Evolutionary conservation across 352 stramenopile genomes (phyloP).

Genomic region (Phytophthora pinifolia): DNA sequence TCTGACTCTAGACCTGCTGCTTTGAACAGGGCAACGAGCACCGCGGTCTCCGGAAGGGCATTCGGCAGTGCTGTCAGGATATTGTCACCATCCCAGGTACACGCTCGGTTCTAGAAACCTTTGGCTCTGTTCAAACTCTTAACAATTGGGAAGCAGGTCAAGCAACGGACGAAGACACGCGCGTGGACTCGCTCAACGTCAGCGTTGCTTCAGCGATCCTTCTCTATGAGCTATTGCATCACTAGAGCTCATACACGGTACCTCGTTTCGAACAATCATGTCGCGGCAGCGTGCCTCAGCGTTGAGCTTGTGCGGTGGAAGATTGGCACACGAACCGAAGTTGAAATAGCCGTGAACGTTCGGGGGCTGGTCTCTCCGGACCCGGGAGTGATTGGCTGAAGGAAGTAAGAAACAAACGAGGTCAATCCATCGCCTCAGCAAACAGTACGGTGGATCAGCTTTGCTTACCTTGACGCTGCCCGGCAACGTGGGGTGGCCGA

Average conservation of each 20-base stretch:
- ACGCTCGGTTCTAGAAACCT: neutral
- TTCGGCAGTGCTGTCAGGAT: slow-evolving; percentile 71
- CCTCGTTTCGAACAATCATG: slow-evolving; percentile 2
- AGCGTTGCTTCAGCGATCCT: slow-evolving; percentile 77
- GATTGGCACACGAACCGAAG: slow-evolving; percentile 29
- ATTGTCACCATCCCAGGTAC: slow-evolving; percentile 74
- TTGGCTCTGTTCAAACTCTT: slow-evolving; percentile 4
- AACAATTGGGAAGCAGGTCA: slow-evolving; percentile 29
- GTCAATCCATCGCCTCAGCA: slow-evolving; percentile 8
- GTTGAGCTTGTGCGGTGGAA: slow-evolving; percentile 51
- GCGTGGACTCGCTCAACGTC: slow-evolving; percentile 82
- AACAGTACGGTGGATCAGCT: neutral
- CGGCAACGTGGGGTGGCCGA: slow-evolving; percentile 34
- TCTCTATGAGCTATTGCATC: slow-evolving; percentile 76
- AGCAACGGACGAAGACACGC: slow-evolving; percentile 57
- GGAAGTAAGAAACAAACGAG: slow-evolving; percentile 9
- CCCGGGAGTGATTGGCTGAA: slow-evolving; percentile 1
- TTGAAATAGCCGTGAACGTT: slow-evolving; percentile 44
- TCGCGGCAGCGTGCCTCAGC: slow-evolving; percentile 21
- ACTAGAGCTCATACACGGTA: slow-evolving; percentile 31
- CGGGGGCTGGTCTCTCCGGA: slow-evolving; percentile 9
- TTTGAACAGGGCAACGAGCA: slow-evolving; percentile 70
- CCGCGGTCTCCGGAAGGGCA: slow-evolving; percentile 66
- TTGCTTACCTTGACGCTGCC: slow-evolving; percentile 31
- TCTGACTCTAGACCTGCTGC: neutral